Evolutionary conservation across 805 yeast genomes (phyloP), one percentile per base, ranked within the genome.

Genomic region (Myxozyma nipponensis): DNA sequence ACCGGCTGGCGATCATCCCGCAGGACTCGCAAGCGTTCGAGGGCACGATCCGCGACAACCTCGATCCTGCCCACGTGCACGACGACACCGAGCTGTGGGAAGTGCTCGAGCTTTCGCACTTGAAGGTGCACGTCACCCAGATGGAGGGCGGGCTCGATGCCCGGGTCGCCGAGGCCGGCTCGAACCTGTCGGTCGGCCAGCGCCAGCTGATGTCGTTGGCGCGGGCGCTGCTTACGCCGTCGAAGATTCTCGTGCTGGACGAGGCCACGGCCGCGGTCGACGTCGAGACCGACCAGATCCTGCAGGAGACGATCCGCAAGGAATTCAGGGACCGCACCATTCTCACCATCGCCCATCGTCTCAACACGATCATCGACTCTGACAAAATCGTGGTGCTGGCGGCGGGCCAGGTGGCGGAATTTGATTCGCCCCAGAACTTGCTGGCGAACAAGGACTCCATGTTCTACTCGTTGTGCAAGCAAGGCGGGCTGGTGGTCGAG

Each of bases 191-290:
- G 6, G 82, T 83, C 34, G 96, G 97, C 21, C 96, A 90, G 70
- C 77, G 87, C 59, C 97, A 89, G 68, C 72, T 90, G 50, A 71
- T 88, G 65, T 87, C 95, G 10, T 76, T 88, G 55, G 90, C 95
- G 2, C 76, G 96, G 60, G 93, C 95, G 0, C 72, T 89, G 63
- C 82, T 88, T 44, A 76, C 88, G 39, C 77, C 83, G 28, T 77
- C 93, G 2, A 82, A 80, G 64, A 82, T 88, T 50, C 72, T 88
- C 51, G 86, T 89, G 50, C 69, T 88, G 50, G 96, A 88, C 66
- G 96, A 89, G 69, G 96, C 85, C n/a, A 80, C 85, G 1, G 93
- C 95, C 0, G 87, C 95, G 13, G 93, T 87, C 26, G 96, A 88
- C 66, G 86, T 84, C 18, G 87, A 86, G 64, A 87, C 95, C 1